A percentile compares a stretch with the other conserved stretches of the same genome.
These are phyloP conservation scores for Coniferiporia sulphurascens DNA, from an alignment of 1,284 basidiomycete genomes.

Conservation along the genomic window DNA sequence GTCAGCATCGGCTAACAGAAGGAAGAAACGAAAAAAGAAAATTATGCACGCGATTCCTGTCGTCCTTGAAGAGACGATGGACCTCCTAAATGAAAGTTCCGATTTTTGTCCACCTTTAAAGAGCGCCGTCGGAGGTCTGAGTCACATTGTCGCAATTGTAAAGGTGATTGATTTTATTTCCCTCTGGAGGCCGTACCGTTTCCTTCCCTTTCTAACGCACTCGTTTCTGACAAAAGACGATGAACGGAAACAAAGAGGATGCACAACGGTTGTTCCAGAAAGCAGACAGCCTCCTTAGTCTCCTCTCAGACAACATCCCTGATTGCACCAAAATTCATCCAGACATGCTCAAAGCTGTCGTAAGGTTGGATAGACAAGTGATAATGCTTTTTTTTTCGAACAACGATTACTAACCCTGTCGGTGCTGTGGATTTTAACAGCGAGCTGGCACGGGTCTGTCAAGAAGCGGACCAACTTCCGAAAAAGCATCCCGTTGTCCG, in stretches of 20 bases:
- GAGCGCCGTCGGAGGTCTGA: not conserved
- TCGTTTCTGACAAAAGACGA: not conserved
- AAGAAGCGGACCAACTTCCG: not conserved
- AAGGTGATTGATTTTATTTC: not conserved
- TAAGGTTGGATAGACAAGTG: not conserved
- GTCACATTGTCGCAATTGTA: not conserved
- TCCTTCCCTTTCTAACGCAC: not conserved
- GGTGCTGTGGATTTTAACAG: not conserved
- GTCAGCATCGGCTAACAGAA: not conserved
- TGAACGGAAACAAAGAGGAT: constrained; percentile 2
- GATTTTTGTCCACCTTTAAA: not conserved
- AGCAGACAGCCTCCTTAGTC: not conserved
- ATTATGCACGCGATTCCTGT: not conserved
- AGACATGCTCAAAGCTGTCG: not conserved
- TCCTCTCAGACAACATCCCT: not conserved
- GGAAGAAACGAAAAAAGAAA: not conserved
- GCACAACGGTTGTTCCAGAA: not conserved
- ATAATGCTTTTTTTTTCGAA: not conserved
- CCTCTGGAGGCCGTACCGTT: not conserved
- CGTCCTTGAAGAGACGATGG: not conserved
- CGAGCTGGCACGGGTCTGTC: not conserved
- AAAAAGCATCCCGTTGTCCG: not conserved
- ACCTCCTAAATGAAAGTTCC: not conserved
- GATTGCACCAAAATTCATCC: not conserved
- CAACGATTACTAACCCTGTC: not conserved